A percentile compares a stretch with the other conserved stretches of the same genome.
phyloP scores from a whole-genome alignment of 352 stramenopile genomes.

The Pythium brassicae region DNA sequence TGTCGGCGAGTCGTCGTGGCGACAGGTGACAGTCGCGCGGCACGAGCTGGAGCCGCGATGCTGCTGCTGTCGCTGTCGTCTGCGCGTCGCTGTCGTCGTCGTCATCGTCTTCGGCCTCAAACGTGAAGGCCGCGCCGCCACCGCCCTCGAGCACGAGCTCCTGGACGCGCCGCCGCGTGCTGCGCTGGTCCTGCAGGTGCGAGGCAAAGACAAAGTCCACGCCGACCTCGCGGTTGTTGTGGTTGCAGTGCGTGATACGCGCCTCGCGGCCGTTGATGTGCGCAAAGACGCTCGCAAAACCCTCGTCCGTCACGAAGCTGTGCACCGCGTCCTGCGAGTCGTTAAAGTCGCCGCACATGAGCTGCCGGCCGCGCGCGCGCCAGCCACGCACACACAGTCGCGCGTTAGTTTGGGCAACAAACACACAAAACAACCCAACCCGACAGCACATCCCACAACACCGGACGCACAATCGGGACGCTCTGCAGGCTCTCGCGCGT shows the following conservation, averaged over 20 bases:
- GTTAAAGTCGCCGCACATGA: constrained; percentile 87
- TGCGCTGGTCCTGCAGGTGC: constrained; percentile 20
- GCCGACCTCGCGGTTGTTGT: constrained; percentile 85
- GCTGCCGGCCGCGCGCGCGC: no score
- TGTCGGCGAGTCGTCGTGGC: constrained; percentile 55
- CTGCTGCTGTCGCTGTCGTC: background rate
- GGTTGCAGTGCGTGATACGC: constrained; percentile 84
- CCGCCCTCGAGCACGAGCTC: background rate
- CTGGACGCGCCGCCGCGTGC: constrained; percentile 6
- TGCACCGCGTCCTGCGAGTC: constrained; percentile 84
- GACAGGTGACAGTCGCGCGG: constrained; percentile 57
- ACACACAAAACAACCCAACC: background rate
- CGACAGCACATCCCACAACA: background rate
- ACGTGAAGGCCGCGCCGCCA: background rate
- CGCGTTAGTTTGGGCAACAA: background rate
- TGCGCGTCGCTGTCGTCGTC: background rate
- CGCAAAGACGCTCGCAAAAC: constrained; percentile 72
- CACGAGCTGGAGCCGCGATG: constrained; percentile 40
- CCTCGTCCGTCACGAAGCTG: constrained; percentile 62
- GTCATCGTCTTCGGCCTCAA: background rate
- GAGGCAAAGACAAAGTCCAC: constrained; percentile 86
- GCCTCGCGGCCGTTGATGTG: constrained; percentile 74
- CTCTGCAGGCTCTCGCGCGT: constrained; percentile 53
- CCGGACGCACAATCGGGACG: constrained; percentile 51
- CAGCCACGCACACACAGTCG: background rate